phyloP scores from a whole-genome alignment of 306 rosid genomes.

The Morella rubra region DNA sequence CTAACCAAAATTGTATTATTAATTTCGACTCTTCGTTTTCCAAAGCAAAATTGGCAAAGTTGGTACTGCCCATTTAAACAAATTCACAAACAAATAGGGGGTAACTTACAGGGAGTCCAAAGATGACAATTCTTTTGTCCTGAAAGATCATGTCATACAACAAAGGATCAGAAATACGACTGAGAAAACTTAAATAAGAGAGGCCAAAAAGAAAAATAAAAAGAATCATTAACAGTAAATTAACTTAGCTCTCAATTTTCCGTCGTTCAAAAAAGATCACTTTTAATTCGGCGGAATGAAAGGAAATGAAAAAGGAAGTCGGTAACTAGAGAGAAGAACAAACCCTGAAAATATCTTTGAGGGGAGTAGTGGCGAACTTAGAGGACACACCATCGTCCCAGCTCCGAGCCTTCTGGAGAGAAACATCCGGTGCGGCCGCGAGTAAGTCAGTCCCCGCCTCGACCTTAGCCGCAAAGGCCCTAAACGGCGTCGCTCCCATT shows the following conservation, averaged over 20 bases:
- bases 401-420: constrained; percentile 74
- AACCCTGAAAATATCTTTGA: constrained; percentile 80
- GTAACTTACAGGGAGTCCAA: constrained; percentile 91
- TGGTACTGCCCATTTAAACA: background rate
- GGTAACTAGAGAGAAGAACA: background rate
- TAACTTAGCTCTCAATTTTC: too few species aligned
- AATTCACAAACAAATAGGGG: background rate
- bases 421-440: background rate
- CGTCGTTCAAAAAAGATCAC: too few species aligned
- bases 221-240: too few species aligned
- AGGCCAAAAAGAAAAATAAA: too few species aligned
- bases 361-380: constrained; percentile 77
- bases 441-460: constrained; percentile 64
- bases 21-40: background rate
- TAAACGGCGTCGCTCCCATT: constrained; percentile 31
- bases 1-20: background rate
- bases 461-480: constrained; percentile 50
- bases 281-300: background rate
- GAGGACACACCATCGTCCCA: constrained; percentile 95
- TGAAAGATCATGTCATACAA: constrained; percentile 34
- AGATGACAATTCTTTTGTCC: constrained; percentile 86
- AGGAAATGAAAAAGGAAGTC: background rate
- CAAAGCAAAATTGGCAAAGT: constrained; percentile 1
- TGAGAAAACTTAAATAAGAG: background rate
- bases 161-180: background rate